Base-by-base conservation (phyloP, 2,329 filamentous ascomycete species). In the Mycocentrospora acerina region DNA sequence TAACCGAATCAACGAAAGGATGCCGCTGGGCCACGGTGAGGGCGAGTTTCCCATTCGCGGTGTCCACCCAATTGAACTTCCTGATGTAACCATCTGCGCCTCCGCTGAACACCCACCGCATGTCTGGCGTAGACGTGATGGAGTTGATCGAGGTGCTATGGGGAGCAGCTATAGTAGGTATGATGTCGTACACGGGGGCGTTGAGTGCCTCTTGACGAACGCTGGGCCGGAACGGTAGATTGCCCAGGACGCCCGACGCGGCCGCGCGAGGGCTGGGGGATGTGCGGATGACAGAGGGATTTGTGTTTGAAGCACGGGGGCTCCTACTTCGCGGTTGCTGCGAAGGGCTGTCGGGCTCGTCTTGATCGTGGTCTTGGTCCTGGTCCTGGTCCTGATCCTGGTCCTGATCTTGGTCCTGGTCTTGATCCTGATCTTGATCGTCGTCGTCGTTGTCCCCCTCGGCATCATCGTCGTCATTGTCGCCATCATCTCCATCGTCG, bases 71-170 rank as follows among this genome's bases (percentile, higher is more conserved):
- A 65, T 98, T 94, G 70, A 94, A 97, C 67, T 96, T 97, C 40
- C 93, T 82, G 48, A 98, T 91, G 62, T 95, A 98, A 32, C 93
- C 91, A 69, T 98, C 93, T 0, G 87, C 85, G 1, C 93, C 93
- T 25, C 93, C 93, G 9, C 85, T 95, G 64, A 97, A 90, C 66
- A 95, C 91, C 79, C 90, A 97, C 38, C 90, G 81, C 76, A 96
- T 85, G 66, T 98, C 93, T 2, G 90, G 90, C 0, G 93, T 98
- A 22, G 93, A 85, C 16, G 90, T 83, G 42, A 98, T 80, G 8
- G 90, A 85, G 62, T 98, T 98, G 68, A 98, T 88, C 36, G 90
- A 96, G 3, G 93, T 98, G 46, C 89, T 87, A 66, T 96, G 90
- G 1, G 93, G 93, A 3, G 93, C 93, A 2, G 93, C 93, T 71